Evolutionary conservation across 2,329 filamentous ascomycete genomes (phyloP).

Genomic region (Phyllachora maydis): DNA sequence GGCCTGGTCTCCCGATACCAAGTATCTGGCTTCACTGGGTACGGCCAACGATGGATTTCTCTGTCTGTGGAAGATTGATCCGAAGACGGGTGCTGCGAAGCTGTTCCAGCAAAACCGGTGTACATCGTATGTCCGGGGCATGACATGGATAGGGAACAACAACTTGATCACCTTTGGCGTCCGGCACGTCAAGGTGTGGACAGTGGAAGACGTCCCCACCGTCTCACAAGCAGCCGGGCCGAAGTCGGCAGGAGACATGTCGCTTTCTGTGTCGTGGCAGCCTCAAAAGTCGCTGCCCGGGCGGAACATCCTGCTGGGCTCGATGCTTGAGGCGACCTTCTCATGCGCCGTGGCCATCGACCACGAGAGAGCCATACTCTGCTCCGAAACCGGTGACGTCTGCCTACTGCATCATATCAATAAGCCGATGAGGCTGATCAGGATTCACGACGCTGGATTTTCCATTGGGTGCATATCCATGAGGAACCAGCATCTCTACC

Average conservation of each 20-base stretch:
- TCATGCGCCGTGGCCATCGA: conserved; percentile 55
- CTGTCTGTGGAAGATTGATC: conserved; percentile 74
- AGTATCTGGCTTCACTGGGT: conserved; percentile 73
- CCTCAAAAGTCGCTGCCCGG: conserved; percentile 55
- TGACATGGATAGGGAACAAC: conserved; percentile 74
- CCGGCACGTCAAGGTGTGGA: conserved; percentile 87
- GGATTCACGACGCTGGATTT: conserved; percentile 47
- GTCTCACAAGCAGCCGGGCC: conserved; percentile 45
- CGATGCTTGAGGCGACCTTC: conserved; percentile 68
- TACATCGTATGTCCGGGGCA: conserved; percentile 65
- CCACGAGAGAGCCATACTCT: conserved; percentile 57
- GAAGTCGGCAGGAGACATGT: conserved; percentile 25
- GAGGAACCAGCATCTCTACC: conserved; percentile 34
- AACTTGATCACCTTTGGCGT: conserved; percentile 79
- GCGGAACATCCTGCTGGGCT: conserved; percentile 70
- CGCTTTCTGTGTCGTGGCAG: conserved; percentile 10
- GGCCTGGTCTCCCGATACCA: conserved; percentile 74
- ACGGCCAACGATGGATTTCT: conserved; percentile 83
- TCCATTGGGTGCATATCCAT: conserved; percentile 45
- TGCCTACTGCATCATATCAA: conserved; percentile 67
- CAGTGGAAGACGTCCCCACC: conserved; percentile 42
- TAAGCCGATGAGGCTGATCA: conserved; percentile 48
- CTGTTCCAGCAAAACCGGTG: conserved; percentile 79
- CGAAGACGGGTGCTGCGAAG: conserved; percentile 59
- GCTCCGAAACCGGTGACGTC: conserved; percentile 75